Evolutionary conservation across 2,329 filamentous ascomycete genomes (phyloP).

Genomic region (Clonostachys sp.): DNA sequence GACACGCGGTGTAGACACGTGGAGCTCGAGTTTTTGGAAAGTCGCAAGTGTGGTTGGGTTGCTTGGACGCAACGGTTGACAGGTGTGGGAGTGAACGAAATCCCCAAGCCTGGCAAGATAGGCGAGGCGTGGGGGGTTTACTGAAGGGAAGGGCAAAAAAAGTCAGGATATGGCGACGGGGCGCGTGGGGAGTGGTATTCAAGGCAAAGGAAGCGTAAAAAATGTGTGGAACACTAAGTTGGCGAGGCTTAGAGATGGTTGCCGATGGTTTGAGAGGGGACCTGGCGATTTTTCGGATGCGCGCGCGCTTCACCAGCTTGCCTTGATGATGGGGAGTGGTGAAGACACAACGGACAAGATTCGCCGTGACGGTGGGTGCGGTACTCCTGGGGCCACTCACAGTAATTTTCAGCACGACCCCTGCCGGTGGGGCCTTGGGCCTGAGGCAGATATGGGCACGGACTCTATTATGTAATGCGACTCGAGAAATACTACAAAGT

Average conservation of each 20-base stretch:
- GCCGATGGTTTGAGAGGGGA: conserved; percentile 55
- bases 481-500: not conserved
- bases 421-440: not conserved
- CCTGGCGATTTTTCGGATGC: conserved; percentile 59
- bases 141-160: conserved; percentile 25
- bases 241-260: conserved; percentile 49
- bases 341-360: conserved; percentile 47
- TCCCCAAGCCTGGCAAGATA: no score
- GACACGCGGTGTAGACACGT: not conserved
- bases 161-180: conserved; percentile 32
- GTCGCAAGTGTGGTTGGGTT: no score
- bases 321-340: conserved; percentile 46
- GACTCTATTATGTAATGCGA: conserved; percentile 2
- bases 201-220: conserved; percentile 39
- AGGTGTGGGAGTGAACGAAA: no score
- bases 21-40: no score
- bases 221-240: conserved; percentile 50
- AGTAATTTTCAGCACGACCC: conserved; percentile 39
- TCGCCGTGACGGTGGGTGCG: conserved; percentile 42
- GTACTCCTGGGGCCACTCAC: conserved; percentile 25
- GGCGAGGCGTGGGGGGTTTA: conserved; percentile 1
- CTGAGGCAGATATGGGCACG: not conserved
- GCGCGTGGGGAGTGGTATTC: conserved; percentile 34
- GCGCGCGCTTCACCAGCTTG: conserved; percentile 39
- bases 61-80: no score